Conservation (phyloP, 1,284 basidiomycete species). For the Malassezia obtusa region DNA sequence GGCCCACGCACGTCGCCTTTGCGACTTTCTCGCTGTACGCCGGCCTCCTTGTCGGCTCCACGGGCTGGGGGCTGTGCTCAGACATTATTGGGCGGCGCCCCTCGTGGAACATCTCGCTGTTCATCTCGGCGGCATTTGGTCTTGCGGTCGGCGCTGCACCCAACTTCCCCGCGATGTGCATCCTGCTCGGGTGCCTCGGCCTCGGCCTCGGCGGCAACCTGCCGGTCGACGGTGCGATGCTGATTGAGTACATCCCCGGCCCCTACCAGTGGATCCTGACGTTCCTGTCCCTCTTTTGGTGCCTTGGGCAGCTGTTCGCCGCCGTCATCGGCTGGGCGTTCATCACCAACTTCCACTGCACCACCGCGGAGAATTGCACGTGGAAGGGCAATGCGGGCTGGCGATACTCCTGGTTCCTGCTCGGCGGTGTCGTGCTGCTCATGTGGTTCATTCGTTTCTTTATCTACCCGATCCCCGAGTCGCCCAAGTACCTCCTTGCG, state of each 20-base stretch:
- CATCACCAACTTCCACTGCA: slow-evolving; percentile 52
- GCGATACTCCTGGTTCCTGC: slow-evolving; percentile 56
- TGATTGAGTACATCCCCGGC: slow-evolving; percentile 38
- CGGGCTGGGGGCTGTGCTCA: slow-evolving; percentile 52
- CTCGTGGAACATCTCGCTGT: slow-evolving; percentile 58
- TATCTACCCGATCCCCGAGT: slow-evolving; percentile 54
- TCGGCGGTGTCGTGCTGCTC: slow-evolving; percentile 30
- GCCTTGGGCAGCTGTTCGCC: slow-evolving; percentile 55
- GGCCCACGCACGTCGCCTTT: slow-evolving; percentile 28
- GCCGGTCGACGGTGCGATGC: slow-evolving; percentile 39
- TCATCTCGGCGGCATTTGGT: slow-evolving; percentile 57
- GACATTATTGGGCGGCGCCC: slow-evolving; percentile 52
- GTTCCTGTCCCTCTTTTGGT: slow-evolving; percentile 61
- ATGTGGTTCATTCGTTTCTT: slow-evolving; percentile 46
- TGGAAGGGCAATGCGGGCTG: slow-evolving; percentile 56
- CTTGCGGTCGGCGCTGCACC: slow-evolving; percentile 56
- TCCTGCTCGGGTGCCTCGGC: slow-evolving; percentile 55
- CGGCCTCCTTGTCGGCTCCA: slow-evolving; percentile 57
- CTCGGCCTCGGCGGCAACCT: slow-evolving; percentile 56
- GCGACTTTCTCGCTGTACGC: slow-evolving; percentile 54
- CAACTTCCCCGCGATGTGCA: slow-evolving; percentile 54
- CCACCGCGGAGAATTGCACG: slow-evolving; percentile 49
- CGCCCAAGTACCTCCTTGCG: slow-evolving; percentile 62
- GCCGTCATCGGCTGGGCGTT: slow-evolving; percentile 48
- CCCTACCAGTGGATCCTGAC: slow-evolving; percentile 56